Evolutionary conservation across 1,139 yeast genomes (phyloP).

Genomic region (Kluyveromyces sp.): DNA sequence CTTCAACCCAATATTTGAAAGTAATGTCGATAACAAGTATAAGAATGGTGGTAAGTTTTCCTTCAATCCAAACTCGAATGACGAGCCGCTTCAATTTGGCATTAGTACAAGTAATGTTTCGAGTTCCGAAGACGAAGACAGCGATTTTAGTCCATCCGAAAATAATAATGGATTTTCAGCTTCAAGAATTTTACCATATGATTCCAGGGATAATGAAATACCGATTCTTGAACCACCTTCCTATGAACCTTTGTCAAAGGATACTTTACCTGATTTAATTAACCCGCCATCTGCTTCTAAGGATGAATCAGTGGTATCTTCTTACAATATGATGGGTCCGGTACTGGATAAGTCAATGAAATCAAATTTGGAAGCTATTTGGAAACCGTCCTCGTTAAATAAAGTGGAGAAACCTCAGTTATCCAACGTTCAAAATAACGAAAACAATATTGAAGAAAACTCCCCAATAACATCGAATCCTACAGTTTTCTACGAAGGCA

Average conservation of each 20-base stretch:
- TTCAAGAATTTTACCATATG: slow-evolving; percentile 7
- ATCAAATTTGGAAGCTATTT: slow-evolving; percentile 7
- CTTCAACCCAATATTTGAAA: slow-evolving; percentile 71
- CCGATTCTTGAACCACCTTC: slow-evolving; percentile 4
- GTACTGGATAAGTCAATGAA: slow-evolving; percentile 6
- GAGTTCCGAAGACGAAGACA: slow-evolving; percentile 31
- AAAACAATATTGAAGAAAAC: not conserved
- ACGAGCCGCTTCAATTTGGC: slow-evolving; percentile 27
- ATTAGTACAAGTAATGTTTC: slow-evolving; percentile 24
- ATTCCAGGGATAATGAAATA: slow-evolving; percentile 1
- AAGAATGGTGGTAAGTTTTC: slow-evolving; percentile 82
- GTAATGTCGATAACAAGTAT: slow-evolving; percentile 72
- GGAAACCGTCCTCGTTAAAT: slow-evolving; percentile 4
- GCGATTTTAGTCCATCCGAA: slow-evolving; percentile 26
- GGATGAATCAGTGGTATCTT: slow-evolving; percentile 5
- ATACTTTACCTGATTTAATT: slow-evolving; percentile 2
- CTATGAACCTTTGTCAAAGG: slow-evolving; percentile 2
- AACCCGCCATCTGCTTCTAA: slow-evolving; percentile 5
- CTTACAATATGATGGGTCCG: slow-evolving; percentile 3
- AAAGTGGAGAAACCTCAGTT: not conserved
- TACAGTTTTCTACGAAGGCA: not conserved
- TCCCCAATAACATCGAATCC: not conserved
- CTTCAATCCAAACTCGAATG: slow-evolving; percentile 24
- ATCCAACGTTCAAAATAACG: not conserved
- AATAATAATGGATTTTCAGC: slow-evolving; percentile 24